Percentiles rank a stretch among this genome's conserved stretches.
phyloP scores from a whole-genome alignment of 352 stramenopile genomes.

The Pythium volutum region DNA sequence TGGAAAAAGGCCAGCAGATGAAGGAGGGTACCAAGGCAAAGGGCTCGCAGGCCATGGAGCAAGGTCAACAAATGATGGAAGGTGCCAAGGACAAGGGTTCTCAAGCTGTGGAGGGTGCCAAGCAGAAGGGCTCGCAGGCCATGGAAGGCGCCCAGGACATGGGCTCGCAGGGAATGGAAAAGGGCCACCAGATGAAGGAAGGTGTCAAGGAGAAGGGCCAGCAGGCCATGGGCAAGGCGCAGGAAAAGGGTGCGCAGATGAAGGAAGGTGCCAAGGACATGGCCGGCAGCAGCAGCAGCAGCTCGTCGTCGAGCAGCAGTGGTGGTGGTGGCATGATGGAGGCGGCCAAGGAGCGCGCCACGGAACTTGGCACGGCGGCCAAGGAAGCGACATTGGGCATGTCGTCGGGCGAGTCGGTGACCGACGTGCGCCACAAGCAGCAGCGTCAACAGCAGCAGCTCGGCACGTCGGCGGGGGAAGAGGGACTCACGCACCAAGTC shows the following conservation, averaged over 20 bases:
- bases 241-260: slow-evolving; percentile 17
- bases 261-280: slow-evolving; percentile 18
- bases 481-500: slow-evolving; percentile 17
- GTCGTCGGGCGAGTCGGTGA: slow-evolving; percentile 28
- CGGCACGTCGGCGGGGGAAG: slow-evolving; percentile 9
- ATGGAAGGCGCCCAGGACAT: slow-evolving; percentile 20
- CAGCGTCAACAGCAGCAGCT: slow-evolving; percentile 7
- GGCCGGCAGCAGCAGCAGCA: slow-evolving; percentile 1
- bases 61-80: slow-evolving; percentile 17
- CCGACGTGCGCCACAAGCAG: slow-evolving; percentile 23
- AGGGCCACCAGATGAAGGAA: slow-evolving; percentile 7
- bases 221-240: slow-evolving; percentile 12
- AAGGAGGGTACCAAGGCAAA: slow-evolving; percentile 19
- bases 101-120: slow-evolving; percentile 17
- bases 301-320: slow-evolving; percentile 1
- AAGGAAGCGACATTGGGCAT: slow-evolving; percentile 30
- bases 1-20: slow-evolving; percentile 17
- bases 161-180: slow-evolving; percentile 14
- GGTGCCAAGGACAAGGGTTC: slow-evolving; percentile 18
- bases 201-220: slow-evolving; percentile 19
- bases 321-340: slow-evolving; percentile 9
- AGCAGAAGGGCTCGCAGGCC: slow-evolving; percentile 18
- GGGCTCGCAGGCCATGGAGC: slow-evolving; percentile 13
- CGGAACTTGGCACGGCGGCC: slow-evolving; percentile 13
- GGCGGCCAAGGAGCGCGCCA: slow-evolving; percentile 18